Evolutionary conservation across 176 grass and related monocot genomes (phyloP), one percentile per base, ranked within the genome.

Genomic region (Secale cereale): DNA sequence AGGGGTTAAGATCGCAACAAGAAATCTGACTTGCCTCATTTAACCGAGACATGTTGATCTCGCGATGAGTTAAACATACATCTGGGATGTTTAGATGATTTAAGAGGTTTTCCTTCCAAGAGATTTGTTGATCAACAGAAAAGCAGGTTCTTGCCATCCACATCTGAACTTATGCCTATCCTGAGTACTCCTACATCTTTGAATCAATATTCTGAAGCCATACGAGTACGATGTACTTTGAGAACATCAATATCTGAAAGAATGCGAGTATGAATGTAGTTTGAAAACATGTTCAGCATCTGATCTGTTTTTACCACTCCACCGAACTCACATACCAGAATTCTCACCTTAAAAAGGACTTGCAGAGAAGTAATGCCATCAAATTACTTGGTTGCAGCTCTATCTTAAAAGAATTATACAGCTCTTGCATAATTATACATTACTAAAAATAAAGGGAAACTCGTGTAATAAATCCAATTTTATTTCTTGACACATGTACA

Each of bases 1-100:
- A 22, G 54, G 37, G n/a, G 35, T 82, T 77, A 87, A 82, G 61
- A 76, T 59, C 16, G 48, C 17, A 88, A 11, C 74, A 72, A 77
- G 43, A 40, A 27, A 73, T 84, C 62, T 77, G 61, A 65, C 52
- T 66, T 83, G 81, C 92, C 85, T 94, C 89, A 25, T 87, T 90
- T 20, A 94, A 81, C n/a, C 87, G 85, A 88, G 91, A 85, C 90
- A 94, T 94, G 74, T 87, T 94, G 39, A 94, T 94, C 81, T 94
- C 87, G 33, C 87, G 87, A 74, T 94, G 90, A 61, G 92, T 87
- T 74, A 90, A 94, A 92, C 89, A 94, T 27, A 89, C 92, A 76
- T 87, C 87, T 5, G 87, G 87, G 36, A 94, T 88, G 67, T 90
- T 94, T 74, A 87, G 78, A 85, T 92, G 92, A 50, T 94, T 94